phyloP scores from a whole-genome alignment of 1,139 yeast genomes.

The Candida tetrigidarum region DNA sequence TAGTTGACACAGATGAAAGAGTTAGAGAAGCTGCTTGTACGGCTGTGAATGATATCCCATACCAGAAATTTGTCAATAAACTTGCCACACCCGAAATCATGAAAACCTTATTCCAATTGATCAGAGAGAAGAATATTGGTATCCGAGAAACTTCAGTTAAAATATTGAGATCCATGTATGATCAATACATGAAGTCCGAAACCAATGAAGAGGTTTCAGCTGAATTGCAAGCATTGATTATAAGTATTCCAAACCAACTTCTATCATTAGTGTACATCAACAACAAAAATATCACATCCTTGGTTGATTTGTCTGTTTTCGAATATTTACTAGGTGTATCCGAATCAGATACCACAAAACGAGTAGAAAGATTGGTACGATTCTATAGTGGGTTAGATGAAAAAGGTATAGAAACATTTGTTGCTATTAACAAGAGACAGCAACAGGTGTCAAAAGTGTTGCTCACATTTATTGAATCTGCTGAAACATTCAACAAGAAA shows the following conservation, averaged over 20 bases:
- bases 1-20: conserved; percentile 75
- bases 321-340: conserved; percentile 64
- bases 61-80: conserved; percentile 42
- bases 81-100: conserved; percentile 53
- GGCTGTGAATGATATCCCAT: conserved; percentile 45
- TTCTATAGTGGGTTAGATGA: conserved; percentile 55
- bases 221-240: conserved; percentile 40
- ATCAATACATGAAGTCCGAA: conserved; percentile 30
- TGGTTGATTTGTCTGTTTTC: conserved; percentile 64
- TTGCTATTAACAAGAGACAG: conserved; percentile 73
- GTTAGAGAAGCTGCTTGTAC: conserved; percentile 69
- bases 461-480: conserved; percentile 34
- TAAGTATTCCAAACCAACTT: conserved; percentile 67
- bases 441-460: conserved; percentile 55
- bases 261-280: conserved; percentile 76
- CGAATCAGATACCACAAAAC: conserved; percentile 40
- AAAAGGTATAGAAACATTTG: conserved; percentile 65
- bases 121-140: conserved; percentile 68
- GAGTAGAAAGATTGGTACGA: conserved; percentile 59
- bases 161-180: conserved; percentile 59
- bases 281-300: conserved; percentile 67
- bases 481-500: conserved; percentile 37
- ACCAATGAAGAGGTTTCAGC: conserved; percentile 17
- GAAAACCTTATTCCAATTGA: conserved; percentile 59
- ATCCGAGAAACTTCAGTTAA: conserved; percentile 68